Evolutionary conservation across 2,329 filamentous ascomycete species (phyloP).

Genomic region (Fusarium poae): DNA sequence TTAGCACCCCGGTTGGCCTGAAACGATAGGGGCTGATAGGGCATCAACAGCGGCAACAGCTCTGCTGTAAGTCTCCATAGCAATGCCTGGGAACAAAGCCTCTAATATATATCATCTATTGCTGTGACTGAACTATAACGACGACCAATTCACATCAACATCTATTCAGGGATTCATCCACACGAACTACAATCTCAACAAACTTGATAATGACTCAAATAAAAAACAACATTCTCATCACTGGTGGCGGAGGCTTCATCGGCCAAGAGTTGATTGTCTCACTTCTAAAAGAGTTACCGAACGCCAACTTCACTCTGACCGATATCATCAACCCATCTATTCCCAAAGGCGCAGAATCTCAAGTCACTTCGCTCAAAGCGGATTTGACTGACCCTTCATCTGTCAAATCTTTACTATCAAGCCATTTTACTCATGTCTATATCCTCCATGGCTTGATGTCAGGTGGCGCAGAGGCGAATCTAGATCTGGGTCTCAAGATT

Average conservation of each 20-base stretch:
- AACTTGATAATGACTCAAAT: conserved; percentile 22
- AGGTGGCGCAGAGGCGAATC: conserved; percentile 69
- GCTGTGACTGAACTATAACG: neutral
- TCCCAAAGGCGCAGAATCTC: conserved; percentile 53
- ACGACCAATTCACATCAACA: neutral
- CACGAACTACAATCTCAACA: rapidly evolving
- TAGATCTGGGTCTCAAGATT: conserved; percentile 66
- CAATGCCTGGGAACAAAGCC: neutral
- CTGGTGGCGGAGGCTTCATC: conserved; percentile 74
- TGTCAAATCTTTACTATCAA: conserved; percentile 48
- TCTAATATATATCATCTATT: neutral
- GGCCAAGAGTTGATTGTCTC: conserved; percentile 71
- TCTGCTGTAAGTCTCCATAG: neutral
- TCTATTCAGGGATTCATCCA: neutral
- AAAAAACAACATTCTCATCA: conserved; percentile 65
- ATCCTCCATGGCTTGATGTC: conserved; percentile 75
- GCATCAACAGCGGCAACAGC: neutral
- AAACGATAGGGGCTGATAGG: neutral
- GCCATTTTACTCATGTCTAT: conserved; percentile 62
- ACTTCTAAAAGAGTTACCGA: conserved; percentile 59
- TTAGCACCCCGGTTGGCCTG: rapidly evolving
- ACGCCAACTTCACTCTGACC: conserved; percentile 64
- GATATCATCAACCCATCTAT: conserved; percentile 68
- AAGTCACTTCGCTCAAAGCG: conserved; percentile 45
- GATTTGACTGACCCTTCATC: conserved; percentile 43